Base-by-base conservation (phyloP, 192 early-diverging fungal genomes). In the Backusella luteola region DNA sequence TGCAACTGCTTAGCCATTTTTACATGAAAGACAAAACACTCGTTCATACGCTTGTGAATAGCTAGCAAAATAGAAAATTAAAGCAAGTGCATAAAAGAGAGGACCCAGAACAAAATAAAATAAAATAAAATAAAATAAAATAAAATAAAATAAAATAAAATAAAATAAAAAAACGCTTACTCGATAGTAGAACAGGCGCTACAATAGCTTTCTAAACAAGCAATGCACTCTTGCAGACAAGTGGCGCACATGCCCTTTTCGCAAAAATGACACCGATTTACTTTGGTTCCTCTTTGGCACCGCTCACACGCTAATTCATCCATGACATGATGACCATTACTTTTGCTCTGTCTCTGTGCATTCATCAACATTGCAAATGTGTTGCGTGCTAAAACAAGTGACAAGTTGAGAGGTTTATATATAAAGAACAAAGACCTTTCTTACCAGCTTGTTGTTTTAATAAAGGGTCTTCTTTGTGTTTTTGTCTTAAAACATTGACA, bases 401-500 rank as follows among this genome's bases (percentile, higher is more conserved):
- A 34, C 12, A 4, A 29, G 32, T 41, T 29, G 39, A 69, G 35
- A 76, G 34, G 8, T 21, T n/a, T 59, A 19, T 23, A 1, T 3
- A 11, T 0, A 15, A 8, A 21, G 7, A 39, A 11, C 38, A 39
- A 39, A 38, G 7, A 49, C 41, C 15, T 11, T 26, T 14, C 23
- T 69, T 78, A 78, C 77, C 77, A 29, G 53, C 29, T 5, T 69
- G 7, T 5, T 67, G 35, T 17, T 78, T 66, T 14, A 39, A 14
- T 21, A 49, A 6, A 11, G 39, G 44, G 56, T 78, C 77, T 29
- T 66, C 34, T 32, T 78, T 78, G 1, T 34, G 66, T 34, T 74
- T 73, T 68, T 78, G 77, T 29, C 52, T 66, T 35, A 78, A 41
- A 3, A 73, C 71, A 78, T 78, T 78, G 15, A 67, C 72, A 34